phyloP scores from a whole-genome alignment of 108 stramenopile genomes.

The Poteriospumella lacustris region DNA sequence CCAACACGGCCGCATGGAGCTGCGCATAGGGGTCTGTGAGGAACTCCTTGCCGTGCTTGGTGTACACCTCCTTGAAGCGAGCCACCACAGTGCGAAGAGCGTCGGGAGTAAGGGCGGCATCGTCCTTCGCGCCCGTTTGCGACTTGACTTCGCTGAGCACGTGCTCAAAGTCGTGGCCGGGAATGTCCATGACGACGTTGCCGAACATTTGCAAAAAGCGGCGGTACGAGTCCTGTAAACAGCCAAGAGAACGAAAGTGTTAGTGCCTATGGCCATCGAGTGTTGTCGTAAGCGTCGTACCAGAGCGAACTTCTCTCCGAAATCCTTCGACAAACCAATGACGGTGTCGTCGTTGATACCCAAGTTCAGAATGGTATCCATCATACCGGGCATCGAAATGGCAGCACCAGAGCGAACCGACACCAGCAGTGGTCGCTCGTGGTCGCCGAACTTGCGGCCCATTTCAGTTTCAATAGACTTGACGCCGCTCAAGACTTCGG shows the following conservation, averaged over 20 bases:
- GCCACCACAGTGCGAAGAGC: slow-evolving; percentile 56
- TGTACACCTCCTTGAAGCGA: slow-evolving; percentile 58
- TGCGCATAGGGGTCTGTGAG: slow-evolving; percentile 64
- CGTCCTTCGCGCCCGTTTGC: slow-evolving; percentile 49
- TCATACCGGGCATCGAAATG: slow-evolving; percentile 52
- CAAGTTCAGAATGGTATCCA: slow-evolving; percentile 61
- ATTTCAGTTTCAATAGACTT: slow-evolving; percentile 39
- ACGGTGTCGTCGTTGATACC: slow-evolving; percentile 73
- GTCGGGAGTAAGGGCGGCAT: slow-evolving; percentile 59
- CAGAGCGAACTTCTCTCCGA: slow-evolving; percentile 1
- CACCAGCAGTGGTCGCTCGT: slow-evolving; percentile 41
- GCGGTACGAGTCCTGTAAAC: slow-evolving; percentile 69
- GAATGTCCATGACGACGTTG: slow-evolving; percentile 67
- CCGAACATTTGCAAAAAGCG: slow-evolving; percentile 79
- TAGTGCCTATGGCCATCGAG: slow-evolving; percentile 57
- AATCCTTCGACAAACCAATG: slow-evolving; percentile 27
- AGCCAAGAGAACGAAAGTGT: slow-evolving; percentile 61
- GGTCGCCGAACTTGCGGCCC: slow-evolving; percentile 45
- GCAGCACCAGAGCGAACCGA: slow-evolving; percentile 57
- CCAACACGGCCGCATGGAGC: slow-evolving; percentile 60
- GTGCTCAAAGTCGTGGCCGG: slow-evolving; percentile 68
- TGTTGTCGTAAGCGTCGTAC: not conserved
- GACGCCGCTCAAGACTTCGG: slow-evolving; percentile 33
- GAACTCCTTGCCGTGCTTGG: slow-evolving; percentile 47
- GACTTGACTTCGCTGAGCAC: slow-evolving; percentile 44